Evolutionary conservation across 306 rosid genomes (phyloP), one percentile per base, ranked within the genome.

Genomic region (Prunus fruticosa): DNA sequence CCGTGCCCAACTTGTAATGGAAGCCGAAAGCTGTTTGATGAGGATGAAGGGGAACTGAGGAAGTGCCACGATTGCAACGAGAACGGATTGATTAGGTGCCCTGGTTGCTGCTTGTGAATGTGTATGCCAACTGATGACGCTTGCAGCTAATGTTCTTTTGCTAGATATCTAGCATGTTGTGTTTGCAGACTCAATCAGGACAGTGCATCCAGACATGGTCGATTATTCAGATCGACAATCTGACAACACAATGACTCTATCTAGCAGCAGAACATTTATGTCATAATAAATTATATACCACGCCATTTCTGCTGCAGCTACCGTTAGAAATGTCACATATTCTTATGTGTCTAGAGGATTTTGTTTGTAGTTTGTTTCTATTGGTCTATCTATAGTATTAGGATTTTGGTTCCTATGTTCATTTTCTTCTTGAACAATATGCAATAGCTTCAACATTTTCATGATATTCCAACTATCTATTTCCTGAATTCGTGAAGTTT

Each of bases 81-180:
- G 76, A 93, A 93, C 82, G 98, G 98, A 57, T 89, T 93, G 91
- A 83, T 88, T 0, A 81, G 89, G 79, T 93, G 98, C 81, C 87
- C 90, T 3, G 47, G 72, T 78, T 92, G 97, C 72, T 87, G 89
- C 83, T 79, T 82, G 54, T 83, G 84, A 87, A 34, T 34, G 8
- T 5, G 41, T 5, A 34, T 34, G 41, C 41, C 41, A 34, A 34
- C 41, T 34, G 41, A 5, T 34, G 8, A 34, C 8, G 41, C 41
- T 34, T 34, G 41, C 41, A 34, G 41, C 41, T 34, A 34, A 34
- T 75, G 16, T 47, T 47, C 51, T 3, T 14, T 47, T 47, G 51
- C 15, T 14, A 47, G 16, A 47, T 47, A 12, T 46, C 50, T 13
- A 13, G 50, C 13, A 46, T 47, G 16, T 6, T 34, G 41, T 34